phyloP scores from a whole-genome alignment of 2,329 filamentous ascomycete species.

The Talaromyces sp. region DNA sequence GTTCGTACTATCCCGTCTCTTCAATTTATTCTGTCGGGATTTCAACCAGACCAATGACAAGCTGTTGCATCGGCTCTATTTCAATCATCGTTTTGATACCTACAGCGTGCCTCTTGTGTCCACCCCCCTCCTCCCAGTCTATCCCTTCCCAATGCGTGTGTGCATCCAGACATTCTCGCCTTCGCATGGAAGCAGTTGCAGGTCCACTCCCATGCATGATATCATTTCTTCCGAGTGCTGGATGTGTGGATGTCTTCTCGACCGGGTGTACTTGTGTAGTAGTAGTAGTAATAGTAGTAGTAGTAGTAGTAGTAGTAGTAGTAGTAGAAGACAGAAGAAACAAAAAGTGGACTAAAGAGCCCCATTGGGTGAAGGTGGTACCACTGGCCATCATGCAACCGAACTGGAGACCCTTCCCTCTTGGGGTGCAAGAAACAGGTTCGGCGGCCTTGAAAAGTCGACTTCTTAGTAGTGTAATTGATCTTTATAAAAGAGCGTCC shows the following conservation, averaged over 20 bases:
- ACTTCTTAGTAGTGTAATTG: no score
- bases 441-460: no score
- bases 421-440: neutral
- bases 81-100: neutral
- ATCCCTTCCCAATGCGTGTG: neutral
- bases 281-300: no score
- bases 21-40: neutral
- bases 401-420: neutral
- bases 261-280: no score
- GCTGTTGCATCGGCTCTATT: neutral
- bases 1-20: neutral
- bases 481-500: no score
- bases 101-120: no score
- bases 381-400: neutral
- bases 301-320: no score
- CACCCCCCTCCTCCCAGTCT: no score
- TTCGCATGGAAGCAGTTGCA: neutral
- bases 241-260: neutral
- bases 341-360: neutral
- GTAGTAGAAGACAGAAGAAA: neutral
- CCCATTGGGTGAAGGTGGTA: neutral
- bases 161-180: neutral
- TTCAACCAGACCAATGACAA: constrained; percentile 1
- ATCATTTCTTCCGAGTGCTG: neutral
- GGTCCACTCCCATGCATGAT: neutral